Base-by-base conservation (phyloP, 2,329 filamentous ascomycete genomes). In the Hypoxylon sp. region DNA sequence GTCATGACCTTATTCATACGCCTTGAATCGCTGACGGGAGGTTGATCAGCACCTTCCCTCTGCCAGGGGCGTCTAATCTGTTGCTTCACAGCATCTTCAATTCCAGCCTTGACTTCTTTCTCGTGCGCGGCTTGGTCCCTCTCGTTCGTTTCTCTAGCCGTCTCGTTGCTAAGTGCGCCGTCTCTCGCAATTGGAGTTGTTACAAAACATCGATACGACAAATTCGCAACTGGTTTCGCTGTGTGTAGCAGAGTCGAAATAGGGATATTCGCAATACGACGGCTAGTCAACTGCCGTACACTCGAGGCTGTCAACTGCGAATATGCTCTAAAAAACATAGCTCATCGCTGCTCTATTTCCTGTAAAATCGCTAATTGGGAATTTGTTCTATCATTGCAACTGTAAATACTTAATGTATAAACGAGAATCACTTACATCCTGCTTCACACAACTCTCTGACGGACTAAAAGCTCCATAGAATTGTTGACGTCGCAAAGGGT, bases 1-100 rank as follows among this genome's bases (percentile, higher is more conserved):
- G 87, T 89, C 88, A 91, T 91, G 11, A 84, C 84, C 65, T 76
- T 77, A 68, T 78, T 77, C 72, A 76, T 66, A 36, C 67, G 86
- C 80, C 67, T 85, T 70, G 83, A 77, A 60, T 82, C 76, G 61
- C 81, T 81, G 3, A 89, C 87, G 5, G 88, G 88, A n/a, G 87
- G 83, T 38, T 80, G 73, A 67, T 89, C 86, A 34, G 85, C 85
- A 10, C 88, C 88, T 72, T 90, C 86, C 52, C 87, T 82, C 72
- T 87, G 87, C 89, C 89, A 90, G 72, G 89, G 89, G 36, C 87
- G 85, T 46, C 83, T 82, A 60, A 85, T 82, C 70, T 90, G 87
- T 64, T 84, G 82, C 59, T 83, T 82, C 68, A 86, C 87, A 57
- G 83, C 83, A 67, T 77, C 63, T 62, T 74, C 43, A 72, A 80